phyloP scores from a whole-genome alignment of 208 protist genomes.

The Trypanosoma congolense region DNA sequence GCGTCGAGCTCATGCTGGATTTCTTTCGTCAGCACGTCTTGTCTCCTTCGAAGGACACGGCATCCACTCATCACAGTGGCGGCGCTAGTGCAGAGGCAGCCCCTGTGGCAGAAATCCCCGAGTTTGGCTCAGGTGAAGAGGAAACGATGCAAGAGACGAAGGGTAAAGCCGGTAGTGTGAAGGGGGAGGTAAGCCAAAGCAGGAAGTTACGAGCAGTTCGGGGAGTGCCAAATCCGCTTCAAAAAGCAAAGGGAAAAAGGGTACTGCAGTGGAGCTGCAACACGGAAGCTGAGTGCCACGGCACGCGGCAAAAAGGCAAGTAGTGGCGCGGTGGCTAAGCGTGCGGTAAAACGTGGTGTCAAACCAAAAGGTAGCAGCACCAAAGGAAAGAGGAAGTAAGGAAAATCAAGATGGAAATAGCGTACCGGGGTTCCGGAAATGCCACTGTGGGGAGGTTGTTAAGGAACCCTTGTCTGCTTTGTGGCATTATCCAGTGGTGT shows the following conservation, averaged over 20 bases:
- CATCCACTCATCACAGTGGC: neutral
- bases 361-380: neutral
- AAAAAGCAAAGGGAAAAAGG: too few species aligned
- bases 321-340: neutral
- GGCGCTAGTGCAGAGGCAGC: neutral
- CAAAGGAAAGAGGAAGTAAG: neutral
- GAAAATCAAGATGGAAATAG: neutral
- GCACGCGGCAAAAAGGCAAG: neutral
- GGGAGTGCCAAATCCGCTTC: too few species aligned
- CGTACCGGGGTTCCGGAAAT: too few species aligned
- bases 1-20: constrained; percentile 79
- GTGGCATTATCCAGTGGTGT: too few species aligned
- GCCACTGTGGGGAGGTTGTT: too few species aligned
- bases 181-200: too few species aligned
- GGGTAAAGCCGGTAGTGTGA: too few species aligned
- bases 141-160: too few species aligned
- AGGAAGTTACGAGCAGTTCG: too few species aligned
- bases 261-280: too few species aligned
- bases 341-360: neutral
- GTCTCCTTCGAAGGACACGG: constrained; percentile 15
- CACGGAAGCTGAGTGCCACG: too few species aligned
- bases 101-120: neutral
- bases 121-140: neutral
- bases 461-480: too few species aligned
- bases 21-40: constrained; percentile 34